Percentiles rank a stretch among this genome's conserved stretches.
These are phyloP conservation scores for Lactifluus rugatus DNA, from an alignment of 768 basidiomycete genomes.

Conservation along the genomic window DNA sequence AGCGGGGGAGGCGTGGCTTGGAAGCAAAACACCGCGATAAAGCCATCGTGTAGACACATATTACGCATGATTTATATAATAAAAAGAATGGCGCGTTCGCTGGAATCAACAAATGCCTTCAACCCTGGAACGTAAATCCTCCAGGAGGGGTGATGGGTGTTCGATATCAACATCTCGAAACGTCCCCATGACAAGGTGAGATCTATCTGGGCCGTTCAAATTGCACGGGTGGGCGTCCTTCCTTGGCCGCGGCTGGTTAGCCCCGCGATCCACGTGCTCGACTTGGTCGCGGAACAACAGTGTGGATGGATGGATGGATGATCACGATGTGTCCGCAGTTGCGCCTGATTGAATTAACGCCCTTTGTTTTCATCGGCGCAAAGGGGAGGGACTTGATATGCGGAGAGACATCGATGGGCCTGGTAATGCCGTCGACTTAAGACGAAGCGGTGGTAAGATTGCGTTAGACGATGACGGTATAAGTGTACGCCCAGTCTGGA, in stretches of 20 bases:
- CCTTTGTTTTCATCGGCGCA: too few species aligned
- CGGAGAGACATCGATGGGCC: not conserved
- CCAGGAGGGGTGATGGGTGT: not conserved
- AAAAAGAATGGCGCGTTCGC: not conserved
- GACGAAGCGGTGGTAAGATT: too few species aligned
- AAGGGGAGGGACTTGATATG: not conserved
- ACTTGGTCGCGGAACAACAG: not conserved
- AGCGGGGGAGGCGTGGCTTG: not conserved
- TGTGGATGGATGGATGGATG: not conserved
- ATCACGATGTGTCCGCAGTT: not conserved
- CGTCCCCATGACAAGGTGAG: not conserved
- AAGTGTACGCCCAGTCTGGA: not conserved
- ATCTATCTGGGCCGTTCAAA: not conserved
- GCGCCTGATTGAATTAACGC: not conserved
- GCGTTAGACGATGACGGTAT: too few species aligned
- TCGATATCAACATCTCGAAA: not conserved
- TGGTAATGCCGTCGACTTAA: too few species aligned
- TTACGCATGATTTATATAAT: not conserved
- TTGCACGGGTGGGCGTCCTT: not conserved
- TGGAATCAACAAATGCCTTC: not conserved
- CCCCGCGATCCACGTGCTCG: not conserved
- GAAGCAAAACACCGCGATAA: not conserved
- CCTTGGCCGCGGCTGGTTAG: not conserved
- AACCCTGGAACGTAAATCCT: constrained; percentile 4
- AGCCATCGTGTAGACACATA: not conserved